Percentiles rank a stretch among this genome's conserved stretches.
Evolutionary conservation across 2,329 filamentous ascomycete genomes (phyloP).

Genomic region (Colletotrichum sp.): DNA sequence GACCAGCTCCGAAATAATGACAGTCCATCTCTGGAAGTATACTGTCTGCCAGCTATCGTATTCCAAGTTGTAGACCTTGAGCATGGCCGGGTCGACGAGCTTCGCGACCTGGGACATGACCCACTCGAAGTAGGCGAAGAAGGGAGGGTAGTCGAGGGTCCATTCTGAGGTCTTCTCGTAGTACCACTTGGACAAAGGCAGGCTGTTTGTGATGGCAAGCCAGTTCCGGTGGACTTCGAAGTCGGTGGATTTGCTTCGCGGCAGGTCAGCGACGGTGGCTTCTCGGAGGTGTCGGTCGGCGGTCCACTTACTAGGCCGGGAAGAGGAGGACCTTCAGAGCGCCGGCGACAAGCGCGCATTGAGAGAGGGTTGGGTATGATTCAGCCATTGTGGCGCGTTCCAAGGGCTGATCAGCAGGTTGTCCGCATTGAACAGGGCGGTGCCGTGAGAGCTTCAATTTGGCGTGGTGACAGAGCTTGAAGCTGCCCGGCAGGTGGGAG

Average conservation of each 20-base stretch:
- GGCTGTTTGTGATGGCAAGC: conserved; percentile 92
- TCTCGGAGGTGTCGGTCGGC: neutral
- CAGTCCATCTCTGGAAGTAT: conserved; percentile 90
- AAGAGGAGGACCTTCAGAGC: conserved; percentile 92
- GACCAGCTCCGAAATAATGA: conserved; percentile 84
- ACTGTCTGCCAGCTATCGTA: conserved; percentile 94
- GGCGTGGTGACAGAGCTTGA: neutral
- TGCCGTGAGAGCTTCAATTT: conserved; percentile 10
- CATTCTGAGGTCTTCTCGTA: conserved; percentile 98
- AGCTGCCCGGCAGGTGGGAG: neutral
- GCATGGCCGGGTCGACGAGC: conserved; percentile 80
- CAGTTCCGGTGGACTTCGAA: conserved; percentile 99
- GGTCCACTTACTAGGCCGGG: conserved; percentile 81
- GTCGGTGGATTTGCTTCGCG: conserved; percentile 89
- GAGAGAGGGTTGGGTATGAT: conserved; percentile 83
- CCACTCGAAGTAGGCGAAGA: conserved; percentile 99
- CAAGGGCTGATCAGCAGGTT: neutral
- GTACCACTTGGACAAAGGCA: conserved; percentile 91
- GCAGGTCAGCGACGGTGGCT: conserved; percentile 18
- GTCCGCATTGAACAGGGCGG: conserved; percentile 22
- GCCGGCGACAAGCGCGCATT: conserved; percentile 85
- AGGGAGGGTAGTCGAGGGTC: conserved; percentile 98
- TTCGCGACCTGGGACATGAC: conserved; percentile 80
- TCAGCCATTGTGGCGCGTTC: conserved; percentile 68
- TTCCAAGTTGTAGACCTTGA: conserved; percentile 78